Evolutionary conservation across 192 early-diverging fungal species (phyloP), one percentile per base, ranked within the genome.

Genomic region (Dissophora globulifera): DNA sequence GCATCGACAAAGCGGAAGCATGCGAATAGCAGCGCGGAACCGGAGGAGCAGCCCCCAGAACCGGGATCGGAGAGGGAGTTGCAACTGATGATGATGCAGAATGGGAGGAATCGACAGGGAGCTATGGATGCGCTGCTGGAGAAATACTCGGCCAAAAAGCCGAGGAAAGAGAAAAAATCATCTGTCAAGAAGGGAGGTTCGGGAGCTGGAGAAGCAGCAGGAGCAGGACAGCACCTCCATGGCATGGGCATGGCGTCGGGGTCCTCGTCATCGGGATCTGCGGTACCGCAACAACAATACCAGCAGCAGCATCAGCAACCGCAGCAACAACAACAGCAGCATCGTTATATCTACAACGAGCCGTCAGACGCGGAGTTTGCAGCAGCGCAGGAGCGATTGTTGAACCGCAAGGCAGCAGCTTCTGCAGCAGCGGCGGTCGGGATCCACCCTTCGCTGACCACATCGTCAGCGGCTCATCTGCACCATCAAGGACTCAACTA

Each of bases 81-180:
- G 20, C 80, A 83, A 40, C 76, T 87, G 35, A 79, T 93, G 47
- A 85, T 93, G 53, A 81, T 82, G 51, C 71, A 83, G 69, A 81
- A 81, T 45, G 33, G 54, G 40, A 67, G 62, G 22, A 68, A 82
- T 19, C 81, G 89, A 47, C 82, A 84, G 69, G 71, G 56, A 42
- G 63, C 74, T 5, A 83, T 93, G 74, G 80, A 89, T 67, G 83
- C 84, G 2, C 78, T 82, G 32, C 45, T 93, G 25, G 87, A 91
- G 17, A 58, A 58, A 26, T 75, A 75, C 43, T 59, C 69, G 35
- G 5, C 35, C 31, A 66, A 75, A 50, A 65, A 65, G 29, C 55
- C 62, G 9, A 58, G 20, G 19, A 65, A 66, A 26, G 62, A 65
- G 32, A 65, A 58, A 45, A 62, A 59, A 32, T 9, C 59, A n/a